Conservation (phyloP, 345 rosid species). For the Salix caprea region DNA sequence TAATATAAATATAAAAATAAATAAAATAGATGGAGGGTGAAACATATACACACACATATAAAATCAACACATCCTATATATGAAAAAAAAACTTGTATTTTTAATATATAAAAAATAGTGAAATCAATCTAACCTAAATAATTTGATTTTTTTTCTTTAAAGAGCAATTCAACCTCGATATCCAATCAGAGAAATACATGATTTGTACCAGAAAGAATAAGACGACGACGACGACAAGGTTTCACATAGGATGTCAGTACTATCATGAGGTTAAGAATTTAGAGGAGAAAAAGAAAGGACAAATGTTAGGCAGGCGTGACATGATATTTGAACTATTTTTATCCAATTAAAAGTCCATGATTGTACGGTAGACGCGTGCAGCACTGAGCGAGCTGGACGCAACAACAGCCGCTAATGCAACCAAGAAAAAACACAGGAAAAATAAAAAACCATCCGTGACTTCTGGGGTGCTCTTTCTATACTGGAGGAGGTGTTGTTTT, state of each 20-base stretch:
- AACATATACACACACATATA: too few species aligned
- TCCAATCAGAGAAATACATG: not conserved
- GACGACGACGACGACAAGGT: not conserved
- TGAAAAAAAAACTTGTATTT: too few species aligned
- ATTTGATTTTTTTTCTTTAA: too few species aligned
- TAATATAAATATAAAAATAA: too few species aligned
- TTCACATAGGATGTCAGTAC: not conserved
- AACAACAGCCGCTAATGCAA: slow-evolving; percentile 20
- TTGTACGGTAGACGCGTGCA: slow-evolving; percentile 3
- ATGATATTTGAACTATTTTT: too few species aligned
- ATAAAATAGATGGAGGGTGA: too few species aligned
- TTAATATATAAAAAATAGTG: too few species aligned
- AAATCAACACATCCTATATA: too few species aligned
- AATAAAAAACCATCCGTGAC: slow-evolving; percentile 36
- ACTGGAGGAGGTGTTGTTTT: too few species aligned
- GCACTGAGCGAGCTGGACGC: not conserved
- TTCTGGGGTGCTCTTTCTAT: not conserved
- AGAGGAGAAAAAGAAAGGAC: not conserved
- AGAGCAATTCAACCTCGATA: too few species aligned
- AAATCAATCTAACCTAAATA: too few species aligned
- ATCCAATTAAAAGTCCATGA: not conserved
- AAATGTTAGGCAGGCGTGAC: not conserved
- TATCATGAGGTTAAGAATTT: too few species aligned
- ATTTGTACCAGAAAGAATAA: not conserved
- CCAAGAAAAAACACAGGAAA: not conserved